These are phyloP conservation scores for Porphyridium purpureum DNA, from an alignment of 23 red algal genomes.

Conservation along the genomic window DNA sequence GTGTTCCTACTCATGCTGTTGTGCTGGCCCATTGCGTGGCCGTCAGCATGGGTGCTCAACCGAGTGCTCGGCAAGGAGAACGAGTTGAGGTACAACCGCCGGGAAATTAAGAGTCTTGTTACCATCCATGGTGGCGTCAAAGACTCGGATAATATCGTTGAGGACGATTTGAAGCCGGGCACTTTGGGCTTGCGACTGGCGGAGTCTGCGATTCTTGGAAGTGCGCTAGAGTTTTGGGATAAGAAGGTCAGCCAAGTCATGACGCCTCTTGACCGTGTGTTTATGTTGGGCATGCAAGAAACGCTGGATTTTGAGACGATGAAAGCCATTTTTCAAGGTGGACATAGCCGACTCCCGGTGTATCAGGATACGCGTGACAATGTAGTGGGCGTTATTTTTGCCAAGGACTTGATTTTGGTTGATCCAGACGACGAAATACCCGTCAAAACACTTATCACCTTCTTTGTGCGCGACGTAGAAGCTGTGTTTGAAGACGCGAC, in stretches of 20 bases:
- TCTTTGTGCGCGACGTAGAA: slow-evolving; percentile 9
- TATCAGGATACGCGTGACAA: slow-evolving; percentile 63
- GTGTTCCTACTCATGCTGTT: slow-evolving; percentile 76
- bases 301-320: slow-evolving; percentile 80
- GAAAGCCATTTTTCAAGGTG: slow-evolving; percentile 84
- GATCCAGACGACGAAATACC: slow-evolving; percentile 89
- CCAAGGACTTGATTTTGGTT: slow-evolving; percentile 87
- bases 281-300: slow-evolving; percentile 69
- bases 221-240: slow-evolving; percentile 79
- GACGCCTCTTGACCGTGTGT: slow-evolving; percentile 77
- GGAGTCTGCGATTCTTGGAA: slow-evolving; percentile 68
- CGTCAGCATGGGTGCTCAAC: slow-evolving; percentile 61
- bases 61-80: slow-evolving; percentile 70
- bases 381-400: slow-evolving; percentile 72
- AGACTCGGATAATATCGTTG: slow-evolving; percentile 19
- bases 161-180: too few relatives aligned
- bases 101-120: slow-evolving; percentile 66
- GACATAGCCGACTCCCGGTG: slow-evolving; percentile 81
- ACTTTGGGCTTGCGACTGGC: too few relatives aligned
- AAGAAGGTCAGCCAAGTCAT: slow-evolving; percentile 84
- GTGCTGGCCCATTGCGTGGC: slow-evolving; percentile 42
- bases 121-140: slow-evolving; percentile 62
- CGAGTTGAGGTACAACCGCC: slow-evolving; percentile 68
- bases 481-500: slow-evolving; percentile 32
- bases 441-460: slow-evolving; percentile 38